A percentile compares a stretch with the other conserved stretches of the same genome.
Evolutionary conservation across 2,329 filamentous ascomycete genomes (phyloP).

Genomic region (Fusarium verrucosum): DNA sequence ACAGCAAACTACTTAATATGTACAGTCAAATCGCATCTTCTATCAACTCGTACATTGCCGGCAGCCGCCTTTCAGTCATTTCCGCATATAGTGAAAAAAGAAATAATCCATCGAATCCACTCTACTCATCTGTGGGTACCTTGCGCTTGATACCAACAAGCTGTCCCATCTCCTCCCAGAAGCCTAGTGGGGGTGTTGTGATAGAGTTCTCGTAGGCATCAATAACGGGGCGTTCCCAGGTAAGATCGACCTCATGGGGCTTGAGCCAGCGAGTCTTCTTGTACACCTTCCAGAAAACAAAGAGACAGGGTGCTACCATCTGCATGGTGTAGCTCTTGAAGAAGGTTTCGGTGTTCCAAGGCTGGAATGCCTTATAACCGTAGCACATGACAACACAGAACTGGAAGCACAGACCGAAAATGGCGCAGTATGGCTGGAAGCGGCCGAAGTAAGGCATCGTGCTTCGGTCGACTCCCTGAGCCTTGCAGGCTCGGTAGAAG

Average conservation of each 20-base stretch:
- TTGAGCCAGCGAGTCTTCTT: conserved; percentile 65
- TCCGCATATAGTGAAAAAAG: background rate
- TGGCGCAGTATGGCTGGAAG: conserved; percentile 67
- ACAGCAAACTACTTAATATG: conserved; percentile 15
- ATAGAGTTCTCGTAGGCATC: conserved; percentile 67
- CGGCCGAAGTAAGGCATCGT: conserved; percentile 66
- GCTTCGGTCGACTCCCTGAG: conserved; percentile 61
- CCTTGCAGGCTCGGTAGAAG: conserved; percentile 62
- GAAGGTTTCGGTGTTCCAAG: conserved; percentile 60
- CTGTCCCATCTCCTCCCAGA: conserved; percentile 63
- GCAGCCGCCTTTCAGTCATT: conserved; percentile 6
- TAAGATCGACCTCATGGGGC: conserved; percentile 65
- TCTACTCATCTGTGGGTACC: conserved; percentile 8
- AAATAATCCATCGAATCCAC: background rate
- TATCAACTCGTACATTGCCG: conserved; percentile 23
- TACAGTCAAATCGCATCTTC: conserved; percentile 21
- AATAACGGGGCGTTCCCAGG: conserved; percentile 68
- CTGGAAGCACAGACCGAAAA: conserved; percentile 56
- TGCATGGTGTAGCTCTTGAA: conserved; percentile 67
- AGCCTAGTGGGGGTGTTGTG: conserved; percentile 58
- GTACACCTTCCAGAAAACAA: conserved; percentile 69
- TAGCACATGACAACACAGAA: conserved; percentile 59
- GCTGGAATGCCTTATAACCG: conserved; percentile 63
- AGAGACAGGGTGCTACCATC: conserved; percentile 63
- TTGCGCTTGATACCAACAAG: conserved; percentile 32